These are phyloP conservation scores for Irpex sp. DNA, from an alignment of 1,284 basidiomycete genomes.

Conservation along the genomic window DNA sequence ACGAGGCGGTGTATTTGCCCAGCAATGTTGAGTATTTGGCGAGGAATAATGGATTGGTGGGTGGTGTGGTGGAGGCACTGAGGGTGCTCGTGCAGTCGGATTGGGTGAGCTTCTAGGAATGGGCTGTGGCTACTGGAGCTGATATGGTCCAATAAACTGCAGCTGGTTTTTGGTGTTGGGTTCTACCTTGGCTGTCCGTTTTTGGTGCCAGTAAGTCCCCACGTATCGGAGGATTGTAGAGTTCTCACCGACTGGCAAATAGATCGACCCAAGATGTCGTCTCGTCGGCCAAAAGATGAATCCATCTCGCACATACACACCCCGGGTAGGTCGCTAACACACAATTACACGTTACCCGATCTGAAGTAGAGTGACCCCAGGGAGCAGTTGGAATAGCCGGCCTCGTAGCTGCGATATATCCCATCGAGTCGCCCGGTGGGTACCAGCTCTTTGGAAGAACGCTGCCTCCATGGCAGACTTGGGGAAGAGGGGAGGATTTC, in stretches of 20 bases:
- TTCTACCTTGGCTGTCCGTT: conserved; percentile 62
- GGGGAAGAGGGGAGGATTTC: conserved; percentile 50
- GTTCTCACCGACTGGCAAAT: not conserved
- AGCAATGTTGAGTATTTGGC: conserved; percentile 67
- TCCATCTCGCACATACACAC: conserved; percentile 55
- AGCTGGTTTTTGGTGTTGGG: conserved; percentile 55
- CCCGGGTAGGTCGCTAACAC: conserved; percentile 34
- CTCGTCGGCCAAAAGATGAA: conserved; percentile 63
- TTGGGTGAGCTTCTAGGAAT: conserved; percentile 34
- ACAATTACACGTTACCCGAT: too few species aligned
- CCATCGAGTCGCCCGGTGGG: conserved; percentile 59
- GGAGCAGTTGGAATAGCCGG: conserved; percentile 63
- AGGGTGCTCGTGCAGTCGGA: conserved; percentile 39
- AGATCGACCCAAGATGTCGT: conserved; percentile 56
- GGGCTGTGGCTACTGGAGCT: conserved; percentile 15
- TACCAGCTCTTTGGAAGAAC: conserved; percentile 60
- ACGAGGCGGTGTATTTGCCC: conserved; percentile 61
- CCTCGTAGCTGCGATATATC: conserved; percentile 58
- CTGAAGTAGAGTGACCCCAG: conserved; percentile 23
- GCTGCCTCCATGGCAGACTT: conserved; percentile 56
- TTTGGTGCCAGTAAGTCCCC: conserved; percentile 43
- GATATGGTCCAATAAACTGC: not conserved
- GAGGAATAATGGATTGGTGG: conserved; percentile 48
- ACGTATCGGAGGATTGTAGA: too few species aligned
- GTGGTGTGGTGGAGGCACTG: conserved; percentile 39